Evolutionary conservation across 441 rosid genomes (phyloP), one percentile per base, ranked within the genome.

Genomic region (Gossypium davidsonii): DNA sequence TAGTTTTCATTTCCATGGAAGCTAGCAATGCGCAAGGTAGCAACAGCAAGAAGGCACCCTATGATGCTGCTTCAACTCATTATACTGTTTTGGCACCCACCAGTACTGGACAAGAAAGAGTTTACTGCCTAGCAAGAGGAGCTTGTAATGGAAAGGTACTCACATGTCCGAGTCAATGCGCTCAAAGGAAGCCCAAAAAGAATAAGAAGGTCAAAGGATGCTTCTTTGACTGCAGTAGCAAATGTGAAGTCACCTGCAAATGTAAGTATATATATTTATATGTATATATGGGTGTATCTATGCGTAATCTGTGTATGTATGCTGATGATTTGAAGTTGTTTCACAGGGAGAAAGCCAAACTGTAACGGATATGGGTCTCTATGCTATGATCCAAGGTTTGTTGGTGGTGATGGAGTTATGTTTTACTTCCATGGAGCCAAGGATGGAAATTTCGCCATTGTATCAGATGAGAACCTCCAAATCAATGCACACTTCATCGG

Each of bases 401-500:
- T 92, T 0, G 96, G 96, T 1, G 96, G 94, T 14, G 97, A 90
- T 26, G 97, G 96, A 5, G 90, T 85, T 12, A 90, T 92, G 97
- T 90, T 92, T 81, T 92, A 90, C 80, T 92, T 92, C 89, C 97
- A 89, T 46, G 96, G 97, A 64, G 85, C 80, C 62, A 85, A 83
- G 69, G 94, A 89, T 67, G 92, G 97, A 49, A 90, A 91, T 89
- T 93, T 93, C 39, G 96, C 96, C 10, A 86, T 93, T 1, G 89
- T 90, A 55, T 93, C 98, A 0, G 97, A 91, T 8, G 85, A 86
- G 1, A 85, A 79, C 73, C 85, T 91, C 72, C 98, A 93, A 52
- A 91, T 91, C 77, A 93, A 93, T 61, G 97, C 97, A 42, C 97
- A 90, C 73, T 84, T 93, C 79, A 90, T 92, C 0, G 97, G 97